phyloP scores from a whole-genome alignment of 805 yeast species.

The Wickerhamomyces bisporus region DNA sequence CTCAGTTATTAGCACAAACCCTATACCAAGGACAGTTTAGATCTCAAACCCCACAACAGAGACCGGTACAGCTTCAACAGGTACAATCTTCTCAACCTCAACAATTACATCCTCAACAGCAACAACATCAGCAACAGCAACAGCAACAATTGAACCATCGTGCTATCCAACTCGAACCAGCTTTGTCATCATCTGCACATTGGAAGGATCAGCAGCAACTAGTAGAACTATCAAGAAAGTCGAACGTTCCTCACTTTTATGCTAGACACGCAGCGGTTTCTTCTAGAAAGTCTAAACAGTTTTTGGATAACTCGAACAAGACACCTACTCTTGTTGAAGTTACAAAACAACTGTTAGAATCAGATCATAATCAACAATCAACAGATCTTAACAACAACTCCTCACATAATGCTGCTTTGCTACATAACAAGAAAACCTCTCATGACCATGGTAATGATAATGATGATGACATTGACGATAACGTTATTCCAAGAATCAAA shows the following conservation, averaged over 20 bases:
- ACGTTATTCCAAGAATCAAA: conserved; percentile 63
- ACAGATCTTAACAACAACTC: background rate
- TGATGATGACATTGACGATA: conserved; percentile 39
- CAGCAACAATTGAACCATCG: conserved; percentile 14
- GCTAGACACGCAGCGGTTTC: conserved; percentile 78
- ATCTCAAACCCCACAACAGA: conserved; percentile 27
- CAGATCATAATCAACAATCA: conserved; percentile 24
- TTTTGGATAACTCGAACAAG: conserved; percentile 16
- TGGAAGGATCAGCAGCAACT: conserved; percentile 83
- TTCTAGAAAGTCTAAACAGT: conserved; percentile 36
- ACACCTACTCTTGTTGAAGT: conserved; percentile 32
- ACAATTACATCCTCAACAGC: conserved; percentile 11
- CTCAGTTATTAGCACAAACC: conserved; percentile 35
- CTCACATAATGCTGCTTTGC: conserved; percentile 17
- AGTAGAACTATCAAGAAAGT: conserved; percentile 62
- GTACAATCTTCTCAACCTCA: conserved; percentile 27
- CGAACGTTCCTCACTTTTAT: conserved; percentile 70
- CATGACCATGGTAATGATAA: conserved; percentile 31
- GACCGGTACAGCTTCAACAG: too few relatives aligned
- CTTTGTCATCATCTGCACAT: conserved; percentile 34
- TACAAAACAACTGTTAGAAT: conserved; percentile 31
- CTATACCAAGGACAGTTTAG: conserved; percentile 36
- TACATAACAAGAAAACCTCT: conserved; percentile 36
- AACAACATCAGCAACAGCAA: conserved; percentile 24
- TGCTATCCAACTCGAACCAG: conserved; percentile 29